A percentile compares a stretch with the other conserved stretches of the same genome.
These are phyloP conservation scores for Colletotrichum sp. DNA, from an alignment of 2,329 filamentous ascomycete genomes.

Conservation along the genomic window DNA sequence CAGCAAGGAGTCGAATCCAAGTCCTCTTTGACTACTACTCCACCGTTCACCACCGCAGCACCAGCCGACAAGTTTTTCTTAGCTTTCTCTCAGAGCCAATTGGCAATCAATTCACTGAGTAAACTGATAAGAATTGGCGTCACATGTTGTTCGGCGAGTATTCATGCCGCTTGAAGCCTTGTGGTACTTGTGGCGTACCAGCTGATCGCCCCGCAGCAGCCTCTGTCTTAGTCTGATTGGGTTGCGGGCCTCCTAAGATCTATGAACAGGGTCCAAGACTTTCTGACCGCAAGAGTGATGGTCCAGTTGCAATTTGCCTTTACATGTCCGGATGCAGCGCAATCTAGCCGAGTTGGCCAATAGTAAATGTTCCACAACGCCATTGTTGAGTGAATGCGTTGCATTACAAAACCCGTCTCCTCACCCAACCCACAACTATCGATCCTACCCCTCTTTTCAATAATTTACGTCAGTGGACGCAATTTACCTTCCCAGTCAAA, in stretches of 20 bases:
- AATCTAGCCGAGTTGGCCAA: not conserved
- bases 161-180: not conserved
- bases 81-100: not conserved
- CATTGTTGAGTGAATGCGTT: not conserved
- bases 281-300: not conserved
- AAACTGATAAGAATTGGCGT: not conserved
- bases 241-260: not conserved
- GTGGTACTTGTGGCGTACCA: not conserved
- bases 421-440: not conserved
- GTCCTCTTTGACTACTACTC: not conserved
- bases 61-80: not conserved
- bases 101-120: not conserved
- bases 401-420: not conserved
- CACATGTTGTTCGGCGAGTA: not conserved
- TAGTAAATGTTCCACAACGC: not conserved
- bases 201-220: not conserved
- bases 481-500: not conserved
- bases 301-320: not conserved
- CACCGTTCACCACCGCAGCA: not conserved
- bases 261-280: not conserved
- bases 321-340: not conserved
- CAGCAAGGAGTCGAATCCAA: not conserved
- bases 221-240: not conserved
- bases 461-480: not conserved
- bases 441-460: not conserved